These are phyloP conservation scores for Leishmania gerbilli DNA, from an alignment of 208 protist species.

Conservation along the genomic window DNA sequence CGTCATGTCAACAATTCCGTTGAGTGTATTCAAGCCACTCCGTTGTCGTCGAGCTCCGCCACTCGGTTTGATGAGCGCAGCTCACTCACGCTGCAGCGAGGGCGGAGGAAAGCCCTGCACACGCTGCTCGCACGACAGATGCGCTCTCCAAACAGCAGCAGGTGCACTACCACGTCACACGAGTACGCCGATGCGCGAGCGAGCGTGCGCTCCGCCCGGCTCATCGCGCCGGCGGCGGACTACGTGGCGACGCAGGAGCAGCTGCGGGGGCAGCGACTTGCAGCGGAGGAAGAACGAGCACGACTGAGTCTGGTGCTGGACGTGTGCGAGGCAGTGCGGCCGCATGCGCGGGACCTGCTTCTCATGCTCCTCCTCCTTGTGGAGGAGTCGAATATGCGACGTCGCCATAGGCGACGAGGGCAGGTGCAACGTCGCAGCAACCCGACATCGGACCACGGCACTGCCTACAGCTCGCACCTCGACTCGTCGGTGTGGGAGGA, in stretches of 20 bases:
- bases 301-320: constrained; percentile 37
- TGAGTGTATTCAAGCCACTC: background rate
- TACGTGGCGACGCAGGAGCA: constrained; percentile 21
- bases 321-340: constrained; percentile 49
- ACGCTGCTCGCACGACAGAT: constrained; percentile 23
- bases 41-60: background rate
- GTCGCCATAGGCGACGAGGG: background rate
- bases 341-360: constrained; percentile 55
- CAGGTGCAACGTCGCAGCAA: background rate
- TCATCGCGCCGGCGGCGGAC: background rate
- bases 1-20: background rate
- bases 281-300: constrained; percentile 26
- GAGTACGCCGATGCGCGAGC: background rate
- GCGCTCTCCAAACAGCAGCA: background rate
- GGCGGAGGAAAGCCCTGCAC: constrained; percentile 13
- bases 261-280: constrained; percentile 15
- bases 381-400: constrained; percentile 31
- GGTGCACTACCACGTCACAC: background rate
- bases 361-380: constrained; percentile 43
- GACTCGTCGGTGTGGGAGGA: constrained; percentile 11
- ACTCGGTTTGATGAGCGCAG: background rate
- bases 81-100: constrained; percentile 11
- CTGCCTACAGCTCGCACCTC: background rate
- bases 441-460: background rate
- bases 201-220: background rate